Evolutionary conservation across 306 rosid genomes (phyloP), one percentile per base, ranked within the genome.

Genomic region (Mucuna pruriens): DNA sequence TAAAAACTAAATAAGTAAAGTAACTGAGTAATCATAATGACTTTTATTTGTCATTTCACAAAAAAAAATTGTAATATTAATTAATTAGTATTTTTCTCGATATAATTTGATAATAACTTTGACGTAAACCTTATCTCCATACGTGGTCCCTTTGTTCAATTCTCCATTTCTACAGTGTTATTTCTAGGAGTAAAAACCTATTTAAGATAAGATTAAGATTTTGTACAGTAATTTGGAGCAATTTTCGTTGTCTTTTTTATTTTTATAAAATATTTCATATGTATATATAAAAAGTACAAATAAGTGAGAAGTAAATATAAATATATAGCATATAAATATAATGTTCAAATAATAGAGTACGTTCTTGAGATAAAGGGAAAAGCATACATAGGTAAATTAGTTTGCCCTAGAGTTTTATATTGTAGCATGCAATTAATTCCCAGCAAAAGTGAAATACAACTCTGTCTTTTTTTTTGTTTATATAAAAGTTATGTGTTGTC

Each of bases 401-500:
- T 60, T 60, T 60, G 3, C 7, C 13, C 4, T 54, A 20, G 5
- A 20, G 66, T 13, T 33, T 22, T 17, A 19, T 52, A n/a, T n/a
- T n/a, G 15, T 15, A 29, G 67, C 67, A 61, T 31, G 69, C 23
- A 31, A 29, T 54, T 12, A 17, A 17, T 6, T 62, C 70, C 15
- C 46, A n/a, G 34, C 45, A 64, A 72, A 17, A 29, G 62, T 71
- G 76, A 71, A 71, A 9, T 38, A 19, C 38, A 38, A 19, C 8
- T 29, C 45, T 62, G 23, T 63, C 45, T 16, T 57, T 22, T 34
- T 19, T 10, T 12, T 20, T 5, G 16, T 40, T 39, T 66, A 0
- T 5, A 23, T 44, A 44, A 69, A 69, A 42, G 57, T 44, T 69
- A 64, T n/a, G 36, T n/a, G 23, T 64, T 64, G 71, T 64, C 74